Evolutionary conservation across 495 filamentous ascomycete genomes (phyloP).

Genomic region (Aspergillus avenaceus): DNA sequence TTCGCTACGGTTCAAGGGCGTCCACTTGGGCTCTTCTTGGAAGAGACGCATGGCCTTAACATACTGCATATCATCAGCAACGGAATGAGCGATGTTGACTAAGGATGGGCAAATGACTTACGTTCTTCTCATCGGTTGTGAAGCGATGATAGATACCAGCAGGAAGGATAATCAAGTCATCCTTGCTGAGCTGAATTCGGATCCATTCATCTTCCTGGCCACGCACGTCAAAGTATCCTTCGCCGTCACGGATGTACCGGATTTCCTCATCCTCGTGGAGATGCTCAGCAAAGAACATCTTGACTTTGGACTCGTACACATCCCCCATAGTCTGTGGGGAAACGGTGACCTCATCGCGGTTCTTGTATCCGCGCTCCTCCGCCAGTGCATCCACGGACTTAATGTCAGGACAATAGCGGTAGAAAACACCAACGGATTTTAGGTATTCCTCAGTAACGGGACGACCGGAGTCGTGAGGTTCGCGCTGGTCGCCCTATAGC

Average conservation of each 20-base stretch:
- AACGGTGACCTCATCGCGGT: conserved; percentile 90
- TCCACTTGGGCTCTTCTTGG: conserved; percentile 99
- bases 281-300: conserved; percentile 90
- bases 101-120: conserved; percentile 53
- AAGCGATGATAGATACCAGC: conserved; percentile 98
- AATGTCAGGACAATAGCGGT: conserved; percentile 63
- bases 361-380: conserved; percentile 75
- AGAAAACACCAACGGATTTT: conserved; percentile 69
- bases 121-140: conserved; percentile 86
- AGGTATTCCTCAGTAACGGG: conserved; percentile 59
- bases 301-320: conserved; percentile 79
- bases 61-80: conserved; percentile 55
- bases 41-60: conserved; percentile 95
- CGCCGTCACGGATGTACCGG: conserved; percentile 86
- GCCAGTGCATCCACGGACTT: conserved; percentile 69
- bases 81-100: background rate
- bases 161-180: conserved; percentile 78
- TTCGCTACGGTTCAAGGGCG: conserved; percentile 75
- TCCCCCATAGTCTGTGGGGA: conserved; percentile 83
- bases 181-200: conserved; percentile 69
- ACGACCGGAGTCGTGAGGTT: conserved; percentile 79
- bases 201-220: conserved; percentile 74
- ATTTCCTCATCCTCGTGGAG: conserved; percentile 99
- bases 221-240: conserved; percentile 91
- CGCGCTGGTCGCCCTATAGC: conserved; percentile 82